A percentile compares a stretch with the other conserved stretches of the same genome.
Conservation (phyloP, 179 eudicot genomes). For the Spinacia oleracea region DNA sequence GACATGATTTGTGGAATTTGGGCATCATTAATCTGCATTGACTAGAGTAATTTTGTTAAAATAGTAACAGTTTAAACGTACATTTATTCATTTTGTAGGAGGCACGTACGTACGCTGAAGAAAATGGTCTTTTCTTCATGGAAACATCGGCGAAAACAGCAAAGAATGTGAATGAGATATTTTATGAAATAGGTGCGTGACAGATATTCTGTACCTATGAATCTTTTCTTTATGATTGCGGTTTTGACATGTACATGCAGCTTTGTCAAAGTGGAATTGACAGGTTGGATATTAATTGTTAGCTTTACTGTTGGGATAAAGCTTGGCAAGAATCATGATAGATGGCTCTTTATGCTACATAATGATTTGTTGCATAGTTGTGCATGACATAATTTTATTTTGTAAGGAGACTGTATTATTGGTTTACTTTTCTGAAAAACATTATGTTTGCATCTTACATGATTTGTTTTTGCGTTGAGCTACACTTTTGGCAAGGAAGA, state of each 20-base stretch:
- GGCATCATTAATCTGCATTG: background rate
- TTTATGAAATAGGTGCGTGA: constrained; percentile 79
- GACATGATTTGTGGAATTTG: background rate
- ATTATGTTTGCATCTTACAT: constrained; percentile 5
- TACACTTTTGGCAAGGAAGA: background rate
- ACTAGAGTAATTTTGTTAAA: background rate
- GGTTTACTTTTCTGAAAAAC: no score
- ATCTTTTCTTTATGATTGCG: background rate
- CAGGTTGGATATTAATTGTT: background rate
- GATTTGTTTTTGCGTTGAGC: background rate
- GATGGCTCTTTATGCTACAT: background rate
- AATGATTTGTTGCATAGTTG: background rate
- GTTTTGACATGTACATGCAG: background rate
- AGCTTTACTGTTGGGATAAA: background rate
- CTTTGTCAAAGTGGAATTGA: background rate
- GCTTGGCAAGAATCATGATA: background rate
- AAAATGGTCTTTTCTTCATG: constrained; percentile 87
- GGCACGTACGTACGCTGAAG: constrained; percentile 86
- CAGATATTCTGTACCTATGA: background rate
- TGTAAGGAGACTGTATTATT: background rate
- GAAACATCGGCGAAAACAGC: constrained; percentile 96
- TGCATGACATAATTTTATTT: background rate
- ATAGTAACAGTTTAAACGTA: no score
- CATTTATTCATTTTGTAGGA: constrained; percentile 50
- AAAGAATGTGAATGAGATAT: constrained; percentile 77